phyloP scores from a whole-genome alignment of 176 grass and related monocot genomes.

The Eremochloa ophiuroides region DNA sequence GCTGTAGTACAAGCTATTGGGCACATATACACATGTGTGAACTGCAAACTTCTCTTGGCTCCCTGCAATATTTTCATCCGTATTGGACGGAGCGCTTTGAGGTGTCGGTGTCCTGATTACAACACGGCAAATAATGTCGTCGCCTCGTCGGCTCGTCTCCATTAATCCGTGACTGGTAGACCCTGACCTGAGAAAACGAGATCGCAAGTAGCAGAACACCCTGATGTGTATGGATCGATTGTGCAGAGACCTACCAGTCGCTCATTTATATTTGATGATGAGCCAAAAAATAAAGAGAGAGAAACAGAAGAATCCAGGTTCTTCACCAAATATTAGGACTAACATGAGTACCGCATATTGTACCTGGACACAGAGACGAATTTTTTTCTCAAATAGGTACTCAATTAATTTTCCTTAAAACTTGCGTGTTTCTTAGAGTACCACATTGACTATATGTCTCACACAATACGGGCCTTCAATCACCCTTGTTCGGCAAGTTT shows the following conservation, averaged over 20 bases:
- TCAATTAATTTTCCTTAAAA: neutral
- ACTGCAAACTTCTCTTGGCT: neutral
- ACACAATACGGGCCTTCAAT: neutral
- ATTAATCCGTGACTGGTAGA: constrained; percentile 8
- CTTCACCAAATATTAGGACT: neutral
- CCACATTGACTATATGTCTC: neutral
- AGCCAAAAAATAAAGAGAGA: neutral
- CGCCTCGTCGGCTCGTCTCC: neutral
- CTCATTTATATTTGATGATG: neutral
- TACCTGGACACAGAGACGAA: neutral
- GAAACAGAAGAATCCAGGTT: neutral
- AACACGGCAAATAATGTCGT: constrained; percentile 14
- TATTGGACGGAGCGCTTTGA: neutral
- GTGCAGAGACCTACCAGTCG: neutral
- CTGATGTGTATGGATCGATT: neutral
- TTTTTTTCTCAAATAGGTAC: neutral
- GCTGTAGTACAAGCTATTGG: neutral
- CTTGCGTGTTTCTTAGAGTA: neutral
- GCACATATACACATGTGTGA: neutral
- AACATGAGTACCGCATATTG: neutral
- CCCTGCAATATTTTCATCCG: neutral
- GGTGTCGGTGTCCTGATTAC: constrained; percentile 1
- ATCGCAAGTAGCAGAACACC: neutral
- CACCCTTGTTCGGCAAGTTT: neutral
- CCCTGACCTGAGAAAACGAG: constrained; percentile 2